Conservation (phyloP, 192 early-diverging fungal species). For the Neocallimastix lanati region DNA sequence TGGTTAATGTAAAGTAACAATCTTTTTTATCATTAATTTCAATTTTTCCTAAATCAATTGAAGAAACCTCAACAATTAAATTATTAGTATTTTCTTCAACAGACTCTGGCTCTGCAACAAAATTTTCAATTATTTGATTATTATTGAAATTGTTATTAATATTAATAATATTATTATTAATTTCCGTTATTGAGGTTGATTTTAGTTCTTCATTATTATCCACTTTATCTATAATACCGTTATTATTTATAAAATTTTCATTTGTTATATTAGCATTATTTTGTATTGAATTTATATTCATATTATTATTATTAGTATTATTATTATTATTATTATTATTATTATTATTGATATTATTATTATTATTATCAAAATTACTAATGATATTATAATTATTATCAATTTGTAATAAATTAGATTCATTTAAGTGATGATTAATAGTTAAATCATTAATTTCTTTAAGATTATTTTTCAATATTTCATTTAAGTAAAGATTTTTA, state of each 20-base stretch:
- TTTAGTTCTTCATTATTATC: not conserved
- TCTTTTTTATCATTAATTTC: constrained; percentile 23
- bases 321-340: constrained; percentile 14
- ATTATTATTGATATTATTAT: constrained; percentile 1
- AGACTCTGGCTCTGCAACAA: not conserved
- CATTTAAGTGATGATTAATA: not conserved
- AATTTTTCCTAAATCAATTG: constrained; percentile 27
- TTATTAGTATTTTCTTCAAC: not conserved
- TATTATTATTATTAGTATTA: constrained; percentile 6
- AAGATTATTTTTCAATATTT: not conserved
- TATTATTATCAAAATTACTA: constrained; percentile 10
- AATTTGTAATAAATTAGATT: not conserved
- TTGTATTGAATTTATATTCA: not conserved
- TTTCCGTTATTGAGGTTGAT: not conserved
- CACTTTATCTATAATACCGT: no score
- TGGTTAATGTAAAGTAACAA: constrained; percentile 31
- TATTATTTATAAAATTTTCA: no score
- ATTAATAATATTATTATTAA: not conserved
- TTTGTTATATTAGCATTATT: no score
- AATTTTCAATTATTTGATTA: not conserved
- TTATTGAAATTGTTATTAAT: not conserved
- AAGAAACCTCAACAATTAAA: constrained; percentile 16
- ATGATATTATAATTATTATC: not conserved
- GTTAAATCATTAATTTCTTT: not conserved
- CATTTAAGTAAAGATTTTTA: not conserved